Base-by-base conservation (phyloP, 768 basidiomycete species). In the Agaricus blazei region DNA sequence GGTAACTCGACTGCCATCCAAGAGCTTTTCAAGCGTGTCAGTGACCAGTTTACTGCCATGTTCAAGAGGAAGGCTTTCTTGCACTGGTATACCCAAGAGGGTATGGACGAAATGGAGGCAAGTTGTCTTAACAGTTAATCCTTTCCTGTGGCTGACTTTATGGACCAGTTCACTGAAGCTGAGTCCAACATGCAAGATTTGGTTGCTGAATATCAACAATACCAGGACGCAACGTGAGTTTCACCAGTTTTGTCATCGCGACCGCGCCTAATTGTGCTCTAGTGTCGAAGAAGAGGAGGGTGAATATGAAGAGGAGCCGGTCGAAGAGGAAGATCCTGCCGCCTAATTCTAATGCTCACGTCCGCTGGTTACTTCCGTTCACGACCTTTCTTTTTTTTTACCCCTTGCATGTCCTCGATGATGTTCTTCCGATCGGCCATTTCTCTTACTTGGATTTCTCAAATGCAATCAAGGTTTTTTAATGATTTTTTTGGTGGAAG, bases 151-250 rank as follows among this genome's bases (percentile, higher is more conserved):
- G 49, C 46, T 23, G 48, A 15, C 26, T 15, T 7, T 15, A 44
- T 57, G 48, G 59, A 62, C 11, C 62, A 85, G 83, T 93, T 98
- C 83, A 95, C 96, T 59, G 96, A 98, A 73, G 96, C 95, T 54
- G 95, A 98, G 75, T 94, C 91, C 60, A 98, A 98, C 83, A 94
- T 98, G 93, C 93, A 97, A 70, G 96, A 98, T 77, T 79, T 98
- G 60, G 91, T 98, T 58, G 93, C 94, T 50, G 96, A 98, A 75
- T 98, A 97, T 75, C 93, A 96, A 69, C 92, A 93, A 73, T 93
- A 93, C 75, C 91, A 93, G 75, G 91, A 93, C 67, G 91, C 91
- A 42, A 93, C 90, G 89, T 93, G 72, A 59, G 90, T 84, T 53
- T 46, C 29, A 29, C 48, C 8, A 58, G 14, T 9, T 3, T 7